Evolutionary conservation across 352 stramenopile genomes (phyloP).

Genomic region (Globisporangium camurandrum): DNA sequence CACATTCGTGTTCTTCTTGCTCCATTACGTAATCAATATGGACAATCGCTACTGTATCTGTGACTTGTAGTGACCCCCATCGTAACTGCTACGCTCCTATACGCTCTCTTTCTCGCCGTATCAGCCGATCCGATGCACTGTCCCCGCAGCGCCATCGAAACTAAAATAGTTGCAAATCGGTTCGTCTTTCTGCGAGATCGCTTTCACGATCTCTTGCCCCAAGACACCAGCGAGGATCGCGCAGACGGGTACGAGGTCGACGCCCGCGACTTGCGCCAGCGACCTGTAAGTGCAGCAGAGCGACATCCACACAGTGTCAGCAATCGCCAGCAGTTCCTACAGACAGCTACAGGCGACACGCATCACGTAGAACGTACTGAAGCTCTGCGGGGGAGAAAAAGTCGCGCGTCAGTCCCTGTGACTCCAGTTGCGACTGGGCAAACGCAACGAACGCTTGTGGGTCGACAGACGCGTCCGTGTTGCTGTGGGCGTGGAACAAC

Average conservation of each 20-base stretch:
- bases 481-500: conserved; percentile 30
- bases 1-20: too few relatives aligned
- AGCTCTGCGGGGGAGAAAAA: conserved; percentile 48
- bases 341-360: conserved; percentile 10
- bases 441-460: conserved; percentile 50
- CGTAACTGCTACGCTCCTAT: neutral
- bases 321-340: neutral
- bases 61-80: neutral
- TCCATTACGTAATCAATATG: too few relatives aligned
- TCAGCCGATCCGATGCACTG: conserved; percentile 52
- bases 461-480: conserved; percentile 10
- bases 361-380: too few relatives aligned
- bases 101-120: neutral
- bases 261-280: conserved; percentile 30
- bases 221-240: conserved; percentile 95
- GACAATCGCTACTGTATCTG: too few relatives aligned
- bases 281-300: conserved; percentile 11
- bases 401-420: conserved; percentile 49
- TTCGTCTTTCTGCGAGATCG: conserved; percentile 94
- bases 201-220: conserved; percentile 98
- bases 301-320: neutral
- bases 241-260: conserved; percentile 88
- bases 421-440: conserved; percentile 32
- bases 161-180: conserved; percentile 95
- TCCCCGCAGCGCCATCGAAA: conserved; percentile 78